phyloP scores from a whole-genome alignment of 345 rosid genomes.

The Turnera subulata region DNA sequence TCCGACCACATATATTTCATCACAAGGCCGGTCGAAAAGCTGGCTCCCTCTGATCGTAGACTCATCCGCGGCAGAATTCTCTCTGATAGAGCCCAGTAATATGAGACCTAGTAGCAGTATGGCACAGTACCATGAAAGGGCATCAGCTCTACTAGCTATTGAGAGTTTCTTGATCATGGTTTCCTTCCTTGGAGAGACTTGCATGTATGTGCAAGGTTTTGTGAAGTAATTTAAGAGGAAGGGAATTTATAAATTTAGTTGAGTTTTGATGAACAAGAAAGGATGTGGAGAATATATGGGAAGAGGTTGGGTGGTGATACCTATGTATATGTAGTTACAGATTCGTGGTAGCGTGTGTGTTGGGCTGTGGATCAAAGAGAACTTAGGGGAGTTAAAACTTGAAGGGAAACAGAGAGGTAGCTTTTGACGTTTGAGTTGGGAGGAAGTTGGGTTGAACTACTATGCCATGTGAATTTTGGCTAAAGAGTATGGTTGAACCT shows the following conservation, averaged over 20 bases:
- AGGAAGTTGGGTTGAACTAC: constrained; percentile 26
- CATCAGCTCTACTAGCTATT: constrained; percentile 35
- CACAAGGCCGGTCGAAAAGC: constrained; percentile 45
- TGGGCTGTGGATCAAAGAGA: not conserved
- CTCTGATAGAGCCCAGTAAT: constrained; percentile 45
- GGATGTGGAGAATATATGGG: not conserved
- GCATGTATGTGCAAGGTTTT: not conserved
- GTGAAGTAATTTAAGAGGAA: too few species aligned
- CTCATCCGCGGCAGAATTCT: constrained; percentile 24
- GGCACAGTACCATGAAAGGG: constrained; percentile 66
- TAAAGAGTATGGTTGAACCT: too few species aligned
- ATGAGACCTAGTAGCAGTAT: constrained; percentile 42
- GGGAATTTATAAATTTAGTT: too few species aligned
- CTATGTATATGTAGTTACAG: not conserved
- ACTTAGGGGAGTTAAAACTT: too few species aligned
- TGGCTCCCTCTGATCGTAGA: constrained; percentile 41
- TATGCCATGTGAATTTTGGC: not conserved
- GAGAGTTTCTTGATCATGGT: constrained; percentile 27
- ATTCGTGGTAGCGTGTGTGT: not conserved
- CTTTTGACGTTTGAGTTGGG: constrained; percentile 9
- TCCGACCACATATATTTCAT: constrained; percentile 68
- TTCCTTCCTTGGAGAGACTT: constrained; percentile 10
- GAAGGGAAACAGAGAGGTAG: too few species aligned
- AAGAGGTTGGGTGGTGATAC: too few species aligned
- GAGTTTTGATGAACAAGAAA: not conserved